These are phyloP conservation scores for Fraxinus baroniana DNA, from an alignment of 305 asterid species.

Conservation along the genomic window DNA sequence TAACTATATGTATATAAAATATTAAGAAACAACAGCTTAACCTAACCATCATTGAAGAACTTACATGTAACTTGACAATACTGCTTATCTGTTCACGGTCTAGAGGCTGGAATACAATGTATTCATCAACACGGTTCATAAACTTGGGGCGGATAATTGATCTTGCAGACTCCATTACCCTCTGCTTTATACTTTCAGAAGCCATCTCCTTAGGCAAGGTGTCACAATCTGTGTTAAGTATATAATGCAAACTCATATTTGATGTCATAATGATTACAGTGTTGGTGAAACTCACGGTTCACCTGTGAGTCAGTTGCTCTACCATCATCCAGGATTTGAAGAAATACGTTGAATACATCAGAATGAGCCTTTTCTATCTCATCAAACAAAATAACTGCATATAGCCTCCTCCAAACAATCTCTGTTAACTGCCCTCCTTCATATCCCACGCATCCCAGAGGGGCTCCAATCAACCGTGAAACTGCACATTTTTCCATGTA, in stretches of 20 bases:
- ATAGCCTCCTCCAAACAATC: slow-evolving; percentile 73
- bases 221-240: slow-evolving; percentile 57
- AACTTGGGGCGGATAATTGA: slow-evolving; percentile 84
- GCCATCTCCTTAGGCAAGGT: slow-evolving; percentile 50
- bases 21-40: background rate
- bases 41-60: background rate
- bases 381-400: slow-evolving; percentile 79
- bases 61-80: slow-evolving; percentile 77
- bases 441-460: slow-evolving; percentile 66
- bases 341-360: slow-evolving; percentile 86
- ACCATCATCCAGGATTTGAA: slow-evolving; percentile 90
- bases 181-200: slow-evolving; percentile 64
- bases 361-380: slow-evolving; percentile 77
- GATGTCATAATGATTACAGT: slow-evolving; percentile 89
- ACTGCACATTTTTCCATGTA: slow-evolving; percentile 98
- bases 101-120: slow-evolving; percentile 93
- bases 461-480: slow-evolving; percentile 86
- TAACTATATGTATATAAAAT: background rate
- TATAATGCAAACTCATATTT: slow-evolving; percentile 83
- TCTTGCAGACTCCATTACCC: slow-evolving; percentile 90
- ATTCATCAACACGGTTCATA: slow-evolving; percentile 95
- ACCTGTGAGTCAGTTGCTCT: slow-evolving; percentile 90
- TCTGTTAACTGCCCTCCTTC: slow-evolving; percentile 86
- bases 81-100: slow-evolving; percentile 72
- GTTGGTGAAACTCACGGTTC: slow-evolving; percentile 72